A percentile compares a stretch with the other conserved stretches of the same genome.
These are phyloP conservation scores for Tricholoma furcatifolium DNA, from an alignment of 768 basidiomycete genomes.

Conservation along the genomic window DNA sequence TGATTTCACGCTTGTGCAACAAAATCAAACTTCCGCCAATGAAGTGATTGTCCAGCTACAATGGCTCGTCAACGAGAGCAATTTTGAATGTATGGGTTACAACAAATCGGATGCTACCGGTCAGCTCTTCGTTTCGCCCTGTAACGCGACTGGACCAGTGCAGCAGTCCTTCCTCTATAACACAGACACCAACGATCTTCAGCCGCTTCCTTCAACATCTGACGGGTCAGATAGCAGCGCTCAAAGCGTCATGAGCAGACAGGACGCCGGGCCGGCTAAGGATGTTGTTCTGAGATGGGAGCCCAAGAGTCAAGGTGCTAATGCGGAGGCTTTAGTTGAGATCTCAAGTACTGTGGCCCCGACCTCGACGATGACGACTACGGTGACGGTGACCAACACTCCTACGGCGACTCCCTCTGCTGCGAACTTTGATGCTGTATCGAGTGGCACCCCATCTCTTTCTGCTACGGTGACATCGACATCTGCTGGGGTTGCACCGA, in stretches of 20 bases:
- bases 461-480: conserved; percentile 5
- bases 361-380: conserved; percentile 24
- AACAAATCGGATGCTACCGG: background rate
- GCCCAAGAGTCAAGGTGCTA: conserved; percentile 30
- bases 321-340: conserved; percentile 15
- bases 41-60: conserved; percentile 39
- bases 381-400: conserved; percentile 24
- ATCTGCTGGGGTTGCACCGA: conserved; percentile 11
- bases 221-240: conserved; percentile 17
- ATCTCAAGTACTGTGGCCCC: conserved; percentile 16
- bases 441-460: background rate
- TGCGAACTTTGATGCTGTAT: conserved; percentile 7
- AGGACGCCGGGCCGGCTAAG: conserved; percentile 24
- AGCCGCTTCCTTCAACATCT: conserved; percentile 47
- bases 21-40: conserved; percentile 6
- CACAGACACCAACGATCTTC: conserved; percentile 41
- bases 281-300: conserved; percentile 57
- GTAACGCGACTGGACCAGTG: conserved; percentile 12
- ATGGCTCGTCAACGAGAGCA: background rate
- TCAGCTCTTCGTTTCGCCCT: conserved; percentile 20
- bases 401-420: conserved; percentile 18
- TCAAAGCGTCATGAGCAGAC: conserved; percentile 22
- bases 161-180: conserved; percentile 66
- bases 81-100: conserved; percentile 61
- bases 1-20: conserved; percentile 38